Base-by-base conservation (phyloP, 2,329 filamentous ascomycete genomes). In the Cercospora zeae-maydis region DNA sequence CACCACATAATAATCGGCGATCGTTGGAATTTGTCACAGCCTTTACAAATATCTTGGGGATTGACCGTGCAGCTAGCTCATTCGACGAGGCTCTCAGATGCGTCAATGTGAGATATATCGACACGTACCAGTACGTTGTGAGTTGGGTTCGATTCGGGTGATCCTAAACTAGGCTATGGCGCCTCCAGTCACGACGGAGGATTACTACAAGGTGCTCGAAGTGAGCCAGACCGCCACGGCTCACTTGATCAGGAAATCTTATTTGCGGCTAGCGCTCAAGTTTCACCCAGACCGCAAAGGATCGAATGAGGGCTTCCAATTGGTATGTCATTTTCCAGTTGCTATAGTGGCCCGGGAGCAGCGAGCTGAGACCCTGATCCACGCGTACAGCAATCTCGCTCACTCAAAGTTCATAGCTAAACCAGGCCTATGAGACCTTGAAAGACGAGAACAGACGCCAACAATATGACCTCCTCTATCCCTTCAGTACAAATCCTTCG, bases 271-370 rank as follows among this genome's bases (percentile, higher is more conserved):
- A 52, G 76, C 76, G 33, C 62, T 74, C 7, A 70, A 73, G 57
- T 68, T 76, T n/a, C 75, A 78, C 67, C 75, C 75, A 3, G 76
- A 78, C 63, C 63, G 70, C 8, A 77, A 76, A 14, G 65, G 75
- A 67, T 67, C 75, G 54, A 78, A 74, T 21, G 63, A 71, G 67
- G 69, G 69, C 60, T 77, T 78, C 62, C 75, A 78, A 70, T 36
- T 54, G 10, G 51, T 54, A 54, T 16, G 30, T 54, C 30, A 36
- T 54, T 54, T 33, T 33, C 51, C 11, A 34, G n/a, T 34, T 54
- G 10, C 51, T 54, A 54, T 34, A 14, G 51, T 54, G 13, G 39
- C 39, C 39, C 9, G 9, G 39, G 13, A 45, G 39, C 13, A 45
- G 39, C 39, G 39, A 45, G 39, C 39, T 45, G 9, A 45, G 39